Percentiles rank a stretch among this genome's conserved stretches.
Evolutionary conservation across 1,284 basidiomycete species (phyloP).

Genomic region (Abortiporus biennis): DNA sequence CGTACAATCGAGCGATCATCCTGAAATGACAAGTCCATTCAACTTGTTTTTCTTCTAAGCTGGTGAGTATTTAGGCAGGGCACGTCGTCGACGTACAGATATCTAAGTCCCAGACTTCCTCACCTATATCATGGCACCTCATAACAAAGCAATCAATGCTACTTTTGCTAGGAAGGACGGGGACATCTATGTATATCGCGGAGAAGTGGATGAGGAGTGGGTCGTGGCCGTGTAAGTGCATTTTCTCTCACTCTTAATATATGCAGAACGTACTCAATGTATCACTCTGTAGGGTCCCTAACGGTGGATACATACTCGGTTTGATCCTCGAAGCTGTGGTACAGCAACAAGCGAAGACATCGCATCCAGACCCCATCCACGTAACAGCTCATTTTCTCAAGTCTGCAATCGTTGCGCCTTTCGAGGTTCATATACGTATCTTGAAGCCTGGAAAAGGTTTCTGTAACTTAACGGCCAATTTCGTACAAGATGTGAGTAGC

Average conservation of each 20-base stretch:
- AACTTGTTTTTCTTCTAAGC: too few species aligned
- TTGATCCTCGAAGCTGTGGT: conserved; percentile 48
- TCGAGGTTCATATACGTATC: conserved; percentile 39
- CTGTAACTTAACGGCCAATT: conserved; percentile 48
- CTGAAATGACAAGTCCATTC: too few species aligned
- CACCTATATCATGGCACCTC: too few species aligned
- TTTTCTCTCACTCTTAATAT: too few species aligned
- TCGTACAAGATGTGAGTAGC: conserved; percentile 54
- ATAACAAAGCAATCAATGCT: too few species aligned
- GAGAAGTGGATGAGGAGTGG: conserved; percentile 5
- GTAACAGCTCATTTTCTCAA: conserved; percentile 53
- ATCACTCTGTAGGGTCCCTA: too few species aligned
- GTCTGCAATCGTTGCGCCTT: conserved; percentile 31
- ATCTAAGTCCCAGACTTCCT: too few species aligned
- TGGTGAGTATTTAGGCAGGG: too few species aligned
- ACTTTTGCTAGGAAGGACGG: too few species aligned
- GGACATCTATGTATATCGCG: conserved; percentile 7
- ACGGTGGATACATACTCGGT: conserved; percentile 50
- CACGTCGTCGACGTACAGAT: too few species aligned
- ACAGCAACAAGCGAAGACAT: conserved; percentile 37
- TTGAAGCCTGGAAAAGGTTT: conserved; percentile 44
- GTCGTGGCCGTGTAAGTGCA: conserved; percentile 5
- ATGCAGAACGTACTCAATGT: too few species aligned
- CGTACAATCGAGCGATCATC: too few species aligned
- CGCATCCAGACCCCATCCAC: conserved; percentile 50